Evolutionary conservation across 1,284 basidiomycete species (phyloP).

Genomic region (Thecaphora thlaspeos): DNA sequence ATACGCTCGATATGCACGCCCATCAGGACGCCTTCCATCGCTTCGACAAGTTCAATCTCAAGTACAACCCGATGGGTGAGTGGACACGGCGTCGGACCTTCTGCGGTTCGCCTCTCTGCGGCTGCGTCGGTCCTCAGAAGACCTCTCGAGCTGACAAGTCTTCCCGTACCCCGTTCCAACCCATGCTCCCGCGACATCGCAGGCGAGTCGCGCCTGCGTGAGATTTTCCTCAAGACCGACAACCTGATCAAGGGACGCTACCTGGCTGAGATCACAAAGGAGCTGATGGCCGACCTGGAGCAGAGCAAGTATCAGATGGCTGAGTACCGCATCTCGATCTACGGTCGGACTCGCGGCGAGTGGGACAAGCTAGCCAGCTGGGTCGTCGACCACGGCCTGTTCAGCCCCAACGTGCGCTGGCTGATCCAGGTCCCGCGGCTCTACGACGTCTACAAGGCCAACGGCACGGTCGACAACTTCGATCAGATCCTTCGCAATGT

Average conservation of each 20-base stretch:
- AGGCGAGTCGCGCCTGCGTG: slow-evolving; percentile 79
- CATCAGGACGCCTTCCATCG: slow-evolving; percentile 96
- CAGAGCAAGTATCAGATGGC: slow-evolving; percentile 90
- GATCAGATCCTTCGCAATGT: slow-evolving; percentile 88
- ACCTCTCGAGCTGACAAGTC: too few relatives aligned
- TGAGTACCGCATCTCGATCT: slow-evolving; percentile 96
- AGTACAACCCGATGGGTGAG: slow-evolving; percentile 84
- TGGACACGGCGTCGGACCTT: neutral
- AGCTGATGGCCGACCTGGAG: slow-evolving; percentile 93
- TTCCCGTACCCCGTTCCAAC: too few relatives aligned
- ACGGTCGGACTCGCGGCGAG: slow-evolving; percentile 73
- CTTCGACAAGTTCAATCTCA: slow-evolving; percentile 70
- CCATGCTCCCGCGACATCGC: neutral
- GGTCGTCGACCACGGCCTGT: slow-evolving; percentile 90
- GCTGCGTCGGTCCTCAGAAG: too few relatives aligned
- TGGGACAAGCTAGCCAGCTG: slow-evolving; percentile 99
- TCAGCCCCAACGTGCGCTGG: slow-evolving; percentile 97
- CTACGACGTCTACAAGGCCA: slow-evolving; percentile 93
- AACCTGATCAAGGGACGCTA: slow-evolving; percentile 76
- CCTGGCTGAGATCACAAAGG: slow-evolving; percentile 89
- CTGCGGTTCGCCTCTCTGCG: too few relatives aligned
- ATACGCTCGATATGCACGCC: slow-evolving; percentile 99
- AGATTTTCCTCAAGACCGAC: slow-evolving; percentile 98
- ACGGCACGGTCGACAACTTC: slow-evolving; percentile 80
- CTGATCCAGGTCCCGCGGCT: slow-evolving; percentile 92